Base-by-base conservation (phyloP, 768 basidiomycete genomes). In the Pleurotus pulmonarius region DNA sequence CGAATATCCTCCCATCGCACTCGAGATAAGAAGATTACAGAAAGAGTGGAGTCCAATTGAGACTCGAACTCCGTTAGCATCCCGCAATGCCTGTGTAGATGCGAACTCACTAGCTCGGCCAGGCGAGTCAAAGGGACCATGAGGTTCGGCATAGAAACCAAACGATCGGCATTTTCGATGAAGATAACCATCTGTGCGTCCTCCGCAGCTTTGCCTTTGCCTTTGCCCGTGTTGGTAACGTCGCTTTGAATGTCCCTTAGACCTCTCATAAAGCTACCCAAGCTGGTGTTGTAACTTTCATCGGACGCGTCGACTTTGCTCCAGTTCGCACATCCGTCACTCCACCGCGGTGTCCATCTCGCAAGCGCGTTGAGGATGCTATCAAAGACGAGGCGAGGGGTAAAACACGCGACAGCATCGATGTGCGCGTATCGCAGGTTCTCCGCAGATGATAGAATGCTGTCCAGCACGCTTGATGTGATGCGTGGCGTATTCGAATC, bases 61-160 rank as follows among this genome's bases (percentile, higher is more conserved):
- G 87, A 70, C 90, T 91, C 58, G 52, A 37, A 22, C 29, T 24
- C 39, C 39, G 63, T 49, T 37, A 49, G 48, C 12, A n/a, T 15
- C 7, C 15, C 29, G 25, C 15, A 38, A 16, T n/a, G 26, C 11
- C 16, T 29, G 24, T 20, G n/a, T 11, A 12, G 38, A 15, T 25
- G 13, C 11, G 12, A 22, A 48, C 56, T 45, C 20, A 91, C 91
- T 67, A 92, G 64, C 63, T 93, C 91, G 3, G 82, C 73, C 25
- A 93, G 71, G 49, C 90, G 80, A 13, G 88, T 79, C 29, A 93
- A 66, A 39, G 91, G 88, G 8, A 89, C 83, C 1, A 92, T 55
- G 1, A 91, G 64, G 24, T 88, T 86, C 2, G 88, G 81, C 48
- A 88, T 70, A 15, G 66, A 73, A 58, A 75, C 82, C 58, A 92